A percentile compares a stretch with the other conserved stretches of the same genome.
Evolutionary conservation across 176 grass and related monocot species (phyloP).

Genomic region (Aegilops bicornis): DNA sequence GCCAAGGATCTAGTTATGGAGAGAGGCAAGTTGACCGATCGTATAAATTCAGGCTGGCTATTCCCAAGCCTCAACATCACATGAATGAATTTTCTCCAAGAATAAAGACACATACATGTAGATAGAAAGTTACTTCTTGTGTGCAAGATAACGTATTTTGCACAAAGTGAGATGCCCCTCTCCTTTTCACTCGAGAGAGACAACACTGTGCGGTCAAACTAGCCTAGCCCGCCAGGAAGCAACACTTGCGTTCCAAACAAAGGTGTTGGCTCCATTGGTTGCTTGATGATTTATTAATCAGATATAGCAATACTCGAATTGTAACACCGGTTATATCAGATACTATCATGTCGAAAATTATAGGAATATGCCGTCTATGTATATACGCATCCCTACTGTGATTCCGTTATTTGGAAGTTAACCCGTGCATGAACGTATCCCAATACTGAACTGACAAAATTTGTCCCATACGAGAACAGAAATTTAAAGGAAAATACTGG

Average conservation of each 20-base stretch:
- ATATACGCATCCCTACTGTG: neutral
- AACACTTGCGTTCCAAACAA: neutral
- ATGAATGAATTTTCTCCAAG: neutral
- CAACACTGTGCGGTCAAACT: neutral
- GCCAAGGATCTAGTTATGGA: neutral
- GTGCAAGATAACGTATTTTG: neutral
- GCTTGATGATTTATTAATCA: neutral
- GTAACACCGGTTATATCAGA: neutral
- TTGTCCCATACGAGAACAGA: neutral
- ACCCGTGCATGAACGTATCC: neutral
- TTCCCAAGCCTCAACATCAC: neutral
- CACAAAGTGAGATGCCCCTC: neutral
- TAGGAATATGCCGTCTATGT: neutral
- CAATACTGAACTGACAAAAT: neutral
- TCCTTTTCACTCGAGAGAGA: neutral
- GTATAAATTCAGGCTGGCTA: neutral
- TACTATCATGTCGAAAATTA: neutral
- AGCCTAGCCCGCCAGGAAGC: neutral
- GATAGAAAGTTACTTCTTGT: neutral
- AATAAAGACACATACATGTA: neutral
- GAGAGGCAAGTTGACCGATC: neutral
- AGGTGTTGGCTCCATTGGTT: neutral
- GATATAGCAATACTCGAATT: neutral
- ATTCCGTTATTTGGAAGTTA: neutral
- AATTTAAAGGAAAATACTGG: constrained; percentile 23